phyloP scores from a whole-genome alignment of 1,284 basidiomycete species.

The Apiotrichum montevideense region DNA sequence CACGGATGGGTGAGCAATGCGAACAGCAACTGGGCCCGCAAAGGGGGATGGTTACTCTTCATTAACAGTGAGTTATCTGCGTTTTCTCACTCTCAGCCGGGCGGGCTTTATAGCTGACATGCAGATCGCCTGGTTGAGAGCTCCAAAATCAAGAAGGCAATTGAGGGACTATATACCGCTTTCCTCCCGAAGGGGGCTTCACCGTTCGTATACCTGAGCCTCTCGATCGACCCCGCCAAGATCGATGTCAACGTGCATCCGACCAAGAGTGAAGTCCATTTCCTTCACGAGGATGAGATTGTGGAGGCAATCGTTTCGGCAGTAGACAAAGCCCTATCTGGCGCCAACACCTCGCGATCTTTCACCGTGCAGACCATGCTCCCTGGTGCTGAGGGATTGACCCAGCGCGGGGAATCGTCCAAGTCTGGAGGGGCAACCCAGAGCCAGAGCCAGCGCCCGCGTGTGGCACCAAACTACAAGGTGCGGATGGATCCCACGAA shows the following conservation, averaged over 20 bases:
- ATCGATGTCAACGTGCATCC: slow-evolving; percentile 99
- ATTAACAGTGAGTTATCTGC: slow-evolving; percentile 72
- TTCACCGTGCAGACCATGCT: slow-evolving; percentile 69
- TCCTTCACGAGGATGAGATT: slow-evolving; percentile 85
- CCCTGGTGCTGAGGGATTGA: slow-evolving; percentile 31
- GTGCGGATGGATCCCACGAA: slow-evolving; percentile 83
- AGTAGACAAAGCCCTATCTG: slow-evolving; percentile 62
- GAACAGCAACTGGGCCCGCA: slow-evolving; percentile 83
- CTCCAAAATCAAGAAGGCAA: slow-evolving; percentile 71
- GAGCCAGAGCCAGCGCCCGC: slow-evolving; percentile 12
- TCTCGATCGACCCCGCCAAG: slow-evolving; percentile 75
- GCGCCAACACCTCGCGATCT: slow-evolving; percentile 59
- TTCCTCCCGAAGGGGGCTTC: slow-evolving; percentile 85
- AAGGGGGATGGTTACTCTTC: slow-evolving; percentile 72
- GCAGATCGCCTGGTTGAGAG: slow-evolving; percentile 92
- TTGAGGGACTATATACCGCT: slow-evolving; percentile 78
- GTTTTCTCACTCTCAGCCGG: too few species aligned
- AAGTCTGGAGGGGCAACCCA: not conserved
- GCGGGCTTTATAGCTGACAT: too few species aligned
- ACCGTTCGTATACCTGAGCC: slow-evolving; percentile 86
- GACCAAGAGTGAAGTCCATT: slow-evolving; percentile 94
- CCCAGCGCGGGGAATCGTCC: not conserved
- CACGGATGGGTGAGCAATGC: slow-evolving; percentile 75
- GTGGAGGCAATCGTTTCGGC: slow-evolving; percentile 71
- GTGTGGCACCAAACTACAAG: slow-evolving; percentile 70